These are phyloP conservation scores for Arabidopsis arenosa DNA, from an alignment of 345 rosid species.

Conservation along the genomic window DNA sequence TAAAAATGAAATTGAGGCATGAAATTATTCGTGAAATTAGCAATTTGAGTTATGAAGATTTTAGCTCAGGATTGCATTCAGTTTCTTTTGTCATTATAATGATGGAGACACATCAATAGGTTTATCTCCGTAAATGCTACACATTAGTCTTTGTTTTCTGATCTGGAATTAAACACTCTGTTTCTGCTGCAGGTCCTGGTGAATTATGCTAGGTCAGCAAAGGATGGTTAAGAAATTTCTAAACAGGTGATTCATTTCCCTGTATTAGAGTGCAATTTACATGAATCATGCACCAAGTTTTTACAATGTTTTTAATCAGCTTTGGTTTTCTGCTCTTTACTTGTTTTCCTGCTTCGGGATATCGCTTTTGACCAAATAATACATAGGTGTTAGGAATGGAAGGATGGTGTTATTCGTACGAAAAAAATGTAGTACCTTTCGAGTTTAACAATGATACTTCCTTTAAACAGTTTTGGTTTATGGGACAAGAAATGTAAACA, in stretches of 20 bases:
- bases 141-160: neutral
- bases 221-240: constrained; percentile 95
- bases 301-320: neutral
- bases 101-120: neutral
- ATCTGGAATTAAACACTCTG: constrained; percentile 15
- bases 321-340: neutral
- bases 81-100: neutral
- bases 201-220: constrained; percentile 90
- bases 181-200: constrained; percentile 73
- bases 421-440: constrained; percentile 9
- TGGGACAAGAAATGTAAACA: neutral
- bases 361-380: neutral
- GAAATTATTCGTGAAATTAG: too few species aligned
- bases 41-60: neutral
- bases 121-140: neutral
- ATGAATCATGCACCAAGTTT: neutral
- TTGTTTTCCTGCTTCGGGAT: constrained; percentile 16
- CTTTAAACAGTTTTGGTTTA: neutral
- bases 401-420: neutral
- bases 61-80: constrained; percentile 11
- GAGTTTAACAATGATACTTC: constrained; percentile 1
- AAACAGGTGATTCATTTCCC: constrained; percentile 59
- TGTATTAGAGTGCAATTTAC: neutral
- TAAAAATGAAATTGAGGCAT: too few species aligned
- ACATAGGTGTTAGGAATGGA: constrained; percentile 2